phyloP scores from a whole-genome alignment of 2,329 filamentous ascomycete species.

The Mariannaea sp. region DNA sequence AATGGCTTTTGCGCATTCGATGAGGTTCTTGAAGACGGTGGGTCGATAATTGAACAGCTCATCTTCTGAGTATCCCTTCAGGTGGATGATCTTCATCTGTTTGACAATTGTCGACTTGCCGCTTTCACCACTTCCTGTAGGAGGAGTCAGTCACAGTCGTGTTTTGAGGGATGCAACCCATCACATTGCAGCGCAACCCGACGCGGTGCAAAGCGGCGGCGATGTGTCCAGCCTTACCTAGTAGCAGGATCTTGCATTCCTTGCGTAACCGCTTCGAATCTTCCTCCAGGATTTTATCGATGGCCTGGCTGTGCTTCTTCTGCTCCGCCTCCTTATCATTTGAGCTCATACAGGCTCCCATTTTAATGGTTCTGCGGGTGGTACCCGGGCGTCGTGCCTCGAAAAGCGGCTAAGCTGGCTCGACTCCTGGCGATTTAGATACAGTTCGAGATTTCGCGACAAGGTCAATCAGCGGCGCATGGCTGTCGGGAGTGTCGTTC shows the following conservation, averaged over 20 bases:
- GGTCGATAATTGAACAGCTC: slow-evolving; percentile 93
- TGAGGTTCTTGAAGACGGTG: slow-evolving; percentile 96
- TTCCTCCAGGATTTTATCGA: slow-evolving; percentile 91
- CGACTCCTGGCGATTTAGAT: slow-evolving; percentile 19
- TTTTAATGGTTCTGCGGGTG: slow-evolving; percentile 51
- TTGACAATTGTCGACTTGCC: slow-evolving; percentile 99
- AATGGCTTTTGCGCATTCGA: slow-evolving; percentile 94
- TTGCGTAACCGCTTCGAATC: slow-evolving; percentile 89
- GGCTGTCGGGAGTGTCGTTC: slow-evolving; percentile 26
- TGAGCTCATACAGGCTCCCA: slow-evolving; percentile 94
- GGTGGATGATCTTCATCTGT: slow-evolving; percentile 99
- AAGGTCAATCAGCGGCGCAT: slow-evolving; percentile 34
- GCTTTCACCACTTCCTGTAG: slow-evolving; percentile 90
- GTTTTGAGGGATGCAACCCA: not conserved
- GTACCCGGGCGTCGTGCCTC: slow-evolving; percentile 22
- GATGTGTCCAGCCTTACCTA: slow-evolving; percentile 66
- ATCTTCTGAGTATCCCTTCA: slow-evolving; percentile 94
- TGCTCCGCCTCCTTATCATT: slow-evolving; percentile 85
- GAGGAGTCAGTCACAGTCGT: slow-evolving; percentile 24
- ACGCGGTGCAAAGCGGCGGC: slow-evolving; percentile 11
- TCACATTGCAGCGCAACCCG: not conserved
- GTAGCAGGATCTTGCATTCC: slow-evolving; percentile 97
- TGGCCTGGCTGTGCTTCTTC: slow-evolving; percentile 96
- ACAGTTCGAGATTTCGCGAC: slow-evolving; percentile 25
- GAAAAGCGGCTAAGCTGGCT: slow-evolving; percentile 8